Base-by-base conservation (phyloP, 1,139 yeast species). In the Debaryomyces psychrophilus region DNA sequence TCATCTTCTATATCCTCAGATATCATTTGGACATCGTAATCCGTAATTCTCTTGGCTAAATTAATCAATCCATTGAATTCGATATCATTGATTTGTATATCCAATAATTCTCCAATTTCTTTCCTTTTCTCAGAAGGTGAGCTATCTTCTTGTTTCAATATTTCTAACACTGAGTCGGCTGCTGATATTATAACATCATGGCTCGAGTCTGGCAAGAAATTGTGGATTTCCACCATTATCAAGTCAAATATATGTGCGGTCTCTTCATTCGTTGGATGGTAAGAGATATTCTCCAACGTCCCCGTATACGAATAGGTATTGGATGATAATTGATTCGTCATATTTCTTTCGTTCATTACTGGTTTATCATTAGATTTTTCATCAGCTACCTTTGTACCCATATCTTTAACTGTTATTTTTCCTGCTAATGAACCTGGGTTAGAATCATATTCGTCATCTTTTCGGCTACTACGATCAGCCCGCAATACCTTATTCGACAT, bases 401-500 rank as follows among this genome's bases (percentile, higher is more conserved):
- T 81, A 47, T 89, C 95, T 36, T 73, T 71, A 44, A 79, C 68
- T 2, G 82, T 68, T 18, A 90, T 73, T 48, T 76, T 81, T 1
- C 96, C 96, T 5, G 74, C 79, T 58, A 90, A 68, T 0, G 95
- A 83, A 44, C 80, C 79, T 1, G 96, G 96, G 41, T 72, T 62
- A 8, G 73, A 76, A 8, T 79, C 81, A 22, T 59, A 65, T 47
- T 79, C 82, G 43, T 67, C 71, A 31, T 70, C 68, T 22, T 48
- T 45, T 4, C 71, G 62, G 14, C 71, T 60, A 33, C 66, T 69
- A 38, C 78, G 72, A 55, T 83, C 89, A 52, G 80, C 77, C 50
- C 78, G 74, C 29, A 85, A 73, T 54, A 87, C 92, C 69, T 85
- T 84, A 59, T 85, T 87, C 46, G 95, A 80, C 90, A 87, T 85